These are phyloP conservation scores for Aspergillus diversus DNA, from an alignment of 495 filamentous ascomycete genomes.

Conservation along the genomic window DNA sequence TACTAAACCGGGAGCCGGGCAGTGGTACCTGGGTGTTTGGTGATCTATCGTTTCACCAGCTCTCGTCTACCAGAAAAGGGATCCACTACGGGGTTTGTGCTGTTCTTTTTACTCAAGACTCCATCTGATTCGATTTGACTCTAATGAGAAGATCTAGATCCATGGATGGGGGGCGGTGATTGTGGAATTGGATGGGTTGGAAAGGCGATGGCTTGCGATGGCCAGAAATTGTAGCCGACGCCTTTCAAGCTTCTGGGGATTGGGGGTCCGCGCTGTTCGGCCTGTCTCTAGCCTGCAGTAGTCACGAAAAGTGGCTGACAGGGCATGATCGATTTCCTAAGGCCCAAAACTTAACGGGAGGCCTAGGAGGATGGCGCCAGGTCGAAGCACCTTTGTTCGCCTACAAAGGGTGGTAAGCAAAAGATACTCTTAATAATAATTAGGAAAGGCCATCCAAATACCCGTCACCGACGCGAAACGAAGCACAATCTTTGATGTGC, in stretches of 20 bases:
- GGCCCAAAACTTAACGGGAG: too few relatives aligned
- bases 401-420: background rate
- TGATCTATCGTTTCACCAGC: constrained; percentile 14
- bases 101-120: background rate
- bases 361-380: background rate
- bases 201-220: background rate
- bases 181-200: background rate
- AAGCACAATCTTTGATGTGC: background rate
- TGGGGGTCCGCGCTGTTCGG: background rate
- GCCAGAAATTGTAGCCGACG: constrained; percentile 12
- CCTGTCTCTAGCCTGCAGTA: constrained; percentile 11
- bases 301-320: constrained; percentile 4
- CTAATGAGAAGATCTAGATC: constrained; percentile 8
- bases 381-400: background rate
- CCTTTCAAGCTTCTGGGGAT: background rate
- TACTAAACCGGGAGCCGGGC: constrained; percentile 6
- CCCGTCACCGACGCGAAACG: too few relatives aligned
- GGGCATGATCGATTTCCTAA: background rate
- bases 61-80: background rate
- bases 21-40: background rate
- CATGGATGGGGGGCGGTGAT: background rate
- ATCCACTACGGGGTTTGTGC: constrained; percentile 16
- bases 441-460: too few relatives aligned
- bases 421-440: too few relatives aligned
- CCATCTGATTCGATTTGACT: background rate